Evolutionary conservation across 1,284 basidiomycete species (phyloP).

Genomic region (Cryptococcus floricola): DNA sequence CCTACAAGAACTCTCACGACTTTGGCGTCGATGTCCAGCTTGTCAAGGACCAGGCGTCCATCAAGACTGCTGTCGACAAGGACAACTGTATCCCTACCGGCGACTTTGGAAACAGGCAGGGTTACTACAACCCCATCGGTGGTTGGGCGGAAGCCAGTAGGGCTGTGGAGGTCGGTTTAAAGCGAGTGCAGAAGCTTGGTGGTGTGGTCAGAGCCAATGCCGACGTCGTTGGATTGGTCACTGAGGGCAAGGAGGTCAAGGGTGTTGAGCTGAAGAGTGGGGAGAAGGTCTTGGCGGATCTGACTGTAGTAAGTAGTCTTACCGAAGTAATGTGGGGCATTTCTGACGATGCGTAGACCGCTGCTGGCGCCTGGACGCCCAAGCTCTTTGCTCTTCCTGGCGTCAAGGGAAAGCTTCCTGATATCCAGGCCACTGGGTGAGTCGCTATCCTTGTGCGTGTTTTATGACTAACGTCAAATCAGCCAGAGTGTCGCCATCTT

Average conservation of each 20-base stretch:
- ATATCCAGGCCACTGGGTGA: slow-evolving; percentile 39
- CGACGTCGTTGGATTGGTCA: slow-evolving; percentile 53
- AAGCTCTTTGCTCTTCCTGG: slow-evolving; percentile 64
- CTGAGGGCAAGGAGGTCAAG: slow-evolving; percentile 51
- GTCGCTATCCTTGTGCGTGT: neutral
- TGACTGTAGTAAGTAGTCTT: slow-evolving; percentile 31
- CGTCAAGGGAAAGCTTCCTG: slow-evolving; percentile 30
- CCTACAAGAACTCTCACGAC: slow-evolving; percentile 31
- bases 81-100: slow-evolving; percentile 19
- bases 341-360: slow-evolving; percentile 15
- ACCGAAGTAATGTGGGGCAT: neutral
- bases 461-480: slow-evolving; percentile 6
- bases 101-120: slow-evolving; percentile 47
- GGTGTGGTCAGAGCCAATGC: slow-evolving; percentile 61
- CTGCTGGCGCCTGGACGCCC: slow-evolving; percentile 60
- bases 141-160: slow-evolving; percentile 82
- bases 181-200: slow-evolving; percentile 59
- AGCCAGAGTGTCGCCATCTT: slow-evolving; percentile 73
- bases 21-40: slow-evolving; percentile 28
- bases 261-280: slow-evolving; percentile 67
- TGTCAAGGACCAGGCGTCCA: slow-evolving; percentile 15
- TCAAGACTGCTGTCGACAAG: slow-evolving; percentile 20
- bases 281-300: slow-evolving; percentile 43
- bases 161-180: slow-evolving; percentile 60
- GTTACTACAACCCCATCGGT: slow-evolving; percentile 69